These are phyloP conservation scores for Scleromitrula shiraiana DNA, from an alignment of 2,329 filamentous ascomycete species.

Conservation along the genomic window DNA sequence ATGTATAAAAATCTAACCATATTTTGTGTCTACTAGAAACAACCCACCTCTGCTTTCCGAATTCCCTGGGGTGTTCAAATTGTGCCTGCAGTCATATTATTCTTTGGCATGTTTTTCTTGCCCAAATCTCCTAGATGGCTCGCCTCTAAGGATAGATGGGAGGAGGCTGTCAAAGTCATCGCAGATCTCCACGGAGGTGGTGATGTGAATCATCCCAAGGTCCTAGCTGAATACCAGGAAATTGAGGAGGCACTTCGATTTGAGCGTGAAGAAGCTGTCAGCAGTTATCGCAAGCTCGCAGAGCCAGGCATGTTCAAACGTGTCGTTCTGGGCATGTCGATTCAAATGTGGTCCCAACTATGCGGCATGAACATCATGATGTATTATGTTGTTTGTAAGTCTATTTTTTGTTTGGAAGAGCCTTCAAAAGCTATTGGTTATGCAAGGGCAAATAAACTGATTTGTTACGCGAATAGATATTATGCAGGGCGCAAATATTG, in stretches of 20 bases:
- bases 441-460: not conserved
- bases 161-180: constrained; percentile 52
- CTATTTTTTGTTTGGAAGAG: not conserved
- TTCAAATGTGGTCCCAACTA: constrained; percentile 68
- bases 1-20: not conserved
- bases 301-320: constrained; percentile 64
- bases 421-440: not conserved
- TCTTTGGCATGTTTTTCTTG: constrained; percentile 51
- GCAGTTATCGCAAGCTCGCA: constrained; percentile 63
- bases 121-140: constrained; percentile 63
- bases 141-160: constrained; percentile 58
- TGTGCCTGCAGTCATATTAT: constrained; percentile 44
- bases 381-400: constrained; percentile 55
- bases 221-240: constrained; percentile 56
- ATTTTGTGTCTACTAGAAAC: constrained; percentile 26
- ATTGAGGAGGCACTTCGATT: constrained; percentile 69
- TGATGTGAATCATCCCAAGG: constrained; percentile 47
- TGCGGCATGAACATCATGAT: constrained; percentile 70
- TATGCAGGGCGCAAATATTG: constrained; percentile 53
- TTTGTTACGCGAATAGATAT: constrained; percentile 40
- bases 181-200: constrained; percentile 51
- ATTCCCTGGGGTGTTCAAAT: constrained; percentile 56
- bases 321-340: constrained; percentile 61
- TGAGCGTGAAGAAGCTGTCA: constrained; percentile 61
- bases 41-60: constrained; percentile 46